Conservation (phyloP, 2,329 filamentous ascomycete genomes). For the Arthroderma sp. region DNA sequence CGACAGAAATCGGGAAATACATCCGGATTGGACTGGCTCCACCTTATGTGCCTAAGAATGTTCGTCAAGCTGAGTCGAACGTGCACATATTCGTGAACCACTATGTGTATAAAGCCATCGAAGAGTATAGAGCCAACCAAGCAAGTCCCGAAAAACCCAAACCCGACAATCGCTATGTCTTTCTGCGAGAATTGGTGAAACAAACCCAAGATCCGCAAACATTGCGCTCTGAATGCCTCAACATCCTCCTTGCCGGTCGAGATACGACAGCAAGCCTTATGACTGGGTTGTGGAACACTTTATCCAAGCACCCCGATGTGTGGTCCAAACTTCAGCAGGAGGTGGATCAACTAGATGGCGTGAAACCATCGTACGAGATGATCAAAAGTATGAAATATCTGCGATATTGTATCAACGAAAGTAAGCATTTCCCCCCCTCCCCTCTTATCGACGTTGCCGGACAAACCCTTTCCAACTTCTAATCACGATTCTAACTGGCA, state of each 20-base stretch:
- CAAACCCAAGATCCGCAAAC: slow-evolving; percentile 32
- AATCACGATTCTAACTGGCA: no score
- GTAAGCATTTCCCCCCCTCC: slow-evolving; percentile 2
- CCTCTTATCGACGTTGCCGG: neutral
- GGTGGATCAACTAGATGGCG: slow-evolving; percentile 55
- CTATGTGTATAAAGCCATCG: slow-evolving; percentile 15
- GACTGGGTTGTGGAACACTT: slow-evolving; percentile 69
- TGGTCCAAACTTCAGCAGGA: slow-evolving; percentile 58
- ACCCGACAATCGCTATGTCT: slow-evolving; percentile 36
- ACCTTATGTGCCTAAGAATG: slow-evolving; percentile 10
- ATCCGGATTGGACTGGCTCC: slow-evolving; percentile 17
- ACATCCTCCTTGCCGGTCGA: slow-evolving; percentile 64
- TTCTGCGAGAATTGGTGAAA: slow-evolving; percentile 44
- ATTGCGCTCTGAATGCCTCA: slow-evolving; percentile 42
- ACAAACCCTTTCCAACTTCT: no score
- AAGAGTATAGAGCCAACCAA: slow-evolving; percentile 11
- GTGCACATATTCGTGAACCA: slow-evolving; percentile 17
- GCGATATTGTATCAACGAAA: slow-evolving; percentile 57
- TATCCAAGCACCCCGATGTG: slow-evolving; percentile 56
- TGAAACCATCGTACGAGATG: slow-evolving; percentile 55
- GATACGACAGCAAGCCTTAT: slow-evolving; percentile 78
- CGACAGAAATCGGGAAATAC: slow-evolving; percentile 19
- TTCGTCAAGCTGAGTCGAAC: slow-evolving; percentile 16
- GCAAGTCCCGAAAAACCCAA: slow-evolving; percentile 7
- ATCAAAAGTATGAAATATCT: slow-evolving; percentile 83